phyloP scores from a whole-genome alignment of 352 stramenopile genomes.

The Phytophthora tentaculata region DNA sequence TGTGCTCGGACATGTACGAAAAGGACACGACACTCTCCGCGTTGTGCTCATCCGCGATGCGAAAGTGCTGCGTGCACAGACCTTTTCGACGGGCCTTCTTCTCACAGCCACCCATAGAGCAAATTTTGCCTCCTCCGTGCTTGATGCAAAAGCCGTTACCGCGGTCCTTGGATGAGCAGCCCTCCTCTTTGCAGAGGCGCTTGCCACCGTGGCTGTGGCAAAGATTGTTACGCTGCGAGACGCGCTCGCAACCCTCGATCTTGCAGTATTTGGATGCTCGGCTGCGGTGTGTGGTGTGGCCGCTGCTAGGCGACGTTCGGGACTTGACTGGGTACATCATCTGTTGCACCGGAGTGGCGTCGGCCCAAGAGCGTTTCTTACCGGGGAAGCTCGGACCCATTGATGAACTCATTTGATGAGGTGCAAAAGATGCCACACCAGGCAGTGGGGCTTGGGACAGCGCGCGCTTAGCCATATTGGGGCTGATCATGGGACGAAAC shows the following conservation, averaged over 20 bases:
- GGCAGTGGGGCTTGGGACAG: conserved; percentile 14
- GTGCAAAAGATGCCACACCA: conserved; percentile 16
- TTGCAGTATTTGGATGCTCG: conserved; percentile 90
- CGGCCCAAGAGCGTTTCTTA: conserved; percentile 45
- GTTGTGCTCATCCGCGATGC: conserved; percentile 49
- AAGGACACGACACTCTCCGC: conserved; percentile 20
- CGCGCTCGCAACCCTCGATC: conserved; percentile 79
- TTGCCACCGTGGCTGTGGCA: conserved; percentile 87
- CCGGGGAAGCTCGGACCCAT: conserved; percentile 28
- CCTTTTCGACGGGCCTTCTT: conserved; percentile 87
- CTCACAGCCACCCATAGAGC: conserved; percentile 72
- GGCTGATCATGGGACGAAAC: conserved; percentile 64
- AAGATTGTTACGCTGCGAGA: conserved; percentile 85
- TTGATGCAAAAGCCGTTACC: conserved; percentile 87
- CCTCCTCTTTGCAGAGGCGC: conserved; percentile 80
- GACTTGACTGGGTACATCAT: conserved; percentile 26
- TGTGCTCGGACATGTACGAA: conserved; percentile 27
- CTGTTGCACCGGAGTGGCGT: conserved; percentile 24
- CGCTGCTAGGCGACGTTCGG: conserved; percentile 20
- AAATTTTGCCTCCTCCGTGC: conserved; percentile 84
- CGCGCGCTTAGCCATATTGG: conserved; percentile 42
- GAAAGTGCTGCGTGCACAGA: conserved; percentile 84
- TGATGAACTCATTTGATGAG: conserved; percentile 27
- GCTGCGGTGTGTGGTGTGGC: conserved; percentile 47
- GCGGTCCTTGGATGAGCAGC: conserved; percentile 80